These are phyloP conservation scores for Fusarium algeriense DNA, from an alignment of 2,329 filamentous ascomycete genomes.

Conservation along the genomic window DNA sequence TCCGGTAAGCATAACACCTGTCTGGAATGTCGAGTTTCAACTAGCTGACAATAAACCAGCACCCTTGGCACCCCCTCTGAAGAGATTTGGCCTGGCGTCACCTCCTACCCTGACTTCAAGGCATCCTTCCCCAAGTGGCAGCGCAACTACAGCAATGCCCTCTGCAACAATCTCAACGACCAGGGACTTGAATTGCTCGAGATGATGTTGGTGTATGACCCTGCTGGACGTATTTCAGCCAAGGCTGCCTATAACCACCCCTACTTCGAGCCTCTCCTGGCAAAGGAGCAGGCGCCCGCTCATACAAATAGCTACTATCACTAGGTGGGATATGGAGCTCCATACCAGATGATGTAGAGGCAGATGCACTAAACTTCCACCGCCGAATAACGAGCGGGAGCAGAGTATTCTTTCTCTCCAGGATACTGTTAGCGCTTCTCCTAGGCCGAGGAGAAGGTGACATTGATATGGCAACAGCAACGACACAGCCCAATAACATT, in stretches of 20 bases:
- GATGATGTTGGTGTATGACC: conserved; percentile 85
- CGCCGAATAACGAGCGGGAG: conserved; percentile 4
- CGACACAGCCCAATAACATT: background rate
- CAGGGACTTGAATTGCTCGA: conserved; percentile 76
- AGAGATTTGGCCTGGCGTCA: conserved; percentile 87
- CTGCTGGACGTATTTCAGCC: conserved; percentile 86
- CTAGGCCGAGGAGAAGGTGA: conserved; percentile 7
- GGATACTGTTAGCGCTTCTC: conserved; percentile 23
- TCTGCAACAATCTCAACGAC: conserved; percentile 81
- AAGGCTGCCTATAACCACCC: conserved; percentile 88
- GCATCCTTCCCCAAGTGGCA: conserved; percentile 92
- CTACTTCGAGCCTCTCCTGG: conserved; percentile 73
- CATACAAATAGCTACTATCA: conserved; percentile 54
- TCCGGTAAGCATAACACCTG: conserved; percentile 70
- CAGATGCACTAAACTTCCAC: conserved; percentile 34
- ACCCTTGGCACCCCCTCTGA: conserved; percentile 87
- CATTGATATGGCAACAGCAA: conserved; percentile 10
- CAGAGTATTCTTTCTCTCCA: conserved; percentile 26
- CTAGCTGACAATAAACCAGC: conserved; percentile 54
- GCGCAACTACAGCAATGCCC: conserved; percentile 72
- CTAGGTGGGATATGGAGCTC: conserved; percentile 48
- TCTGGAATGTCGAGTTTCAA: background rate
- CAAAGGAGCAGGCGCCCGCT: conserved; percentile 48
- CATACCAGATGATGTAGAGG: conserved; percentile 41
- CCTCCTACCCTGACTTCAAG: conserved; percentile 96